These are phyloP conservation scores for Yamadazyma ubonensis DNA, from an alignment of 805 yeast genomes.

Conservation along the genomic window DNA sequence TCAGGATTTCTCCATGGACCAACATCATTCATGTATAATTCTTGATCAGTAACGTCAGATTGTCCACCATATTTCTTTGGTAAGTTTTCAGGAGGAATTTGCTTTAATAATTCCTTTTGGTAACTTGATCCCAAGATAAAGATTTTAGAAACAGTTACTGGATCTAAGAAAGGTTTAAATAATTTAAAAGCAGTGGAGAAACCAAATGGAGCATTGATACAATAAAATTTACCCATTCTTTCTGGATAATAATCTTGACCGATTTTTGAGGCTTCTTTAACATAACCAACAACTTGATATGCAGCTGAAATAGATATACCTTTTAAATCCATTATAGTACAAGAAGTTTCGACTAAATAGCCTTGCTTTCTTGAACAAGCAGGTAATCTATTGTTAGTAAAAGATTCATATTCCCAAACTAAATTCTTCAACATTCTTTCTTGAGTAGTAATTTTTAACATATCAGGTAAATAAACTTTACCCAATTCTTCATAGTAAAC, in stretches of 20 bases:
- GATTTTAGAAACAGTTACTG: slow-evolving; percentile 94
- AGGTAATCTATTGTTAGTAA: slow-evolving; percentile 79
- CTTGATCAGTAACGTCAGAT: slow-evolving; percentile 69
- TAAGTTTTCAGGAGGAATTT: slow-evolving; percentile 89
- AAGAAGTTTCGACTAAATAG: slow-evolving; percentile 84
- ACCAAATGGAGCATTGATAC: slow-evolving; percentile 96
- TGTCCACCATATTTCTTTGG: slow-evolving; percentile 90
- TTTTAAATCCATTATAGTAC: slow-evolving; percentile 93
- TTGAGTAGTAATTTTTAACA: slow-evolving; percentile 91
- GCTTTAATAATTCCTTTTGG: slow-evolving; percentile 79
- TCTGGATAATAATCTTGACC: slow-evolving; percentile 99
- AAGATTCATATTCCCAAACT: slow-evolving; percentile 97
- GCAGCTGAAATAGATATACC: slow-evolving; percentile 87
- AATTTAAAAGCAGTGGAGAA: slow-evolving; percentile 90
- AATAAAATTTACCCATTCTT: slow-evolving; percentile 97
- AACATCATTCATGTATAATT: slow-evolving; percentile 80
- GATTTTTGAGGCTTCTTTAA: slow-evolving; percentile 87
- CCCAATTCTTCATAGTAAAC: slow-evolving; percentile 94
- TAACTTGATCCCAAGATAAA: slow-evolving; percentile 81
- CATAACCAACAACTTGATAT: slow-evolving; percentile 80
- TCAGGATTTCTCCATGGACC: slow-evolving; percentile 97
- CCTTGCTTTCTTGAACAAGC: slow-evolving; percentile 89
- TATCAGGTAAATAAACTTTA: slow-evolving; percentile 79
- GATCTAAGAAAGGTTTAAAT: slow-evolving; percentile 93
- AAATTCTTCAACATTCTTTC: slow-evolving; percentile 94